Percentiles rank a stretch among this genome's conserved stretches.
Conservation (phyloP, 805 yeast species). For the Yarrowia porcina region DNA sequence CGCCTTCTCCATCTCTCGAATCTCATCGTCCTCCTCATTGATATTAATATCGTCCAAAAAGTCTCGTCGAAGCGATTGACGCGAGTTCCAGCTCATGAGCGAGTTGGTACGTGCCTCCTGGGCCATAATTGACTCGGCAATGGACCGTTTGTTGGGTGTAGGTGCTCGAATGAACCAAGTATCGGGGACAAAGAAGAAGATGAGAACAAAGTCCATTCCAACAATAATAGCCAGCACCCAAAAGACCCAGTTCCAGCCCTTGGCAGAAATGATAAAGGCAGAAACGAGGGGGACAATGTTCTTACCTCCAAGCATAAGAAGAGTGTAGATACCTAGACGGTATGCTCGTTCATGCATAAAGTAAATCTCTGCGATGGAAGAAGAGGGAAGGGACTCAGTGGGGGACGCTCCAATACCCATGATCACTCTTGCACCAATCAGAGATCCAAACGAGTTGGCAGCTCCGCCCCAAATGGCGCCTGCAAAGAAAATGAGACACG, state of each 20-base stretch:
- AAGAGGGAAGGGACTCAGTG: slow-evolving; percentile 56
- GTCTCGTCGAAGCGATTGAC: background rate
- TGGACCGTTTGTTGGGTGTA: slow-evolving; percentile 46
- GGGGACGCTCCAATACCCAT: slow-evolving; percentile 62
- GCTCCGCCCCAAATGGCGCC: slow-evolving; percentile 56
- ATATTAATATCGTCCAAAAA: background rate
- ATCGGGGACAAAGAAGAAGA: slow-evolving; percentile 58
- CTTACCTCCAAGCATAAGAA: slow-evolving; percentile 59
- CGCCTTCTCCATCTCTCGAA: background rate
- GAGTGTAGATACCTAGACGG: slow-evolving; percentile 55
- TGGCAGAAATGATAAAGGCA: slow-evolving; percentile 49
- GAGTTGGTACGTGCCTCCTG: slow-evolving; percentile 39
- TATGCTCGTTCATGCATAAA: slow-evolving; percentile 62
- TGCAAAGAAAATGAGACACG: slow-evolving; percentile 48
- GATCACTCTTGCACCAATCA: slow-evolving; percentile 56
- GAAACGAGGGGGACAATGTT: slow-evolving; percentile 56
- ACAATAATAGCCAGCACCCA: slow-evolving; percentile 56
- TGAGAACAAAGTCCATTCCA: slow-evolving; percentile 46
- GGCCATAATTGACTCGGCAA: slow-evolving; percentile 49
- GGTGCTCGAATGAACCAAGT: slow-evolving; percentile 62
- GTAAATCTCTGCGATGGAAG: slow-evolving; percentile 60
- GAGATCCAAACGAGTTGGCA: slow-evolving; percentile 47
- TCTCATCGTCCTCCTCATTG: background rate
- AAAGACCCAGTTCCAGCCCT: slow-evolving; percentile 58
- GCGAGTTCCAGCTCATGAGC: slow-evolving; percentile 17